Base-by-base conservation (phyloP, 352 stramenopile species). In the Blastocystis hominis region DNA sequence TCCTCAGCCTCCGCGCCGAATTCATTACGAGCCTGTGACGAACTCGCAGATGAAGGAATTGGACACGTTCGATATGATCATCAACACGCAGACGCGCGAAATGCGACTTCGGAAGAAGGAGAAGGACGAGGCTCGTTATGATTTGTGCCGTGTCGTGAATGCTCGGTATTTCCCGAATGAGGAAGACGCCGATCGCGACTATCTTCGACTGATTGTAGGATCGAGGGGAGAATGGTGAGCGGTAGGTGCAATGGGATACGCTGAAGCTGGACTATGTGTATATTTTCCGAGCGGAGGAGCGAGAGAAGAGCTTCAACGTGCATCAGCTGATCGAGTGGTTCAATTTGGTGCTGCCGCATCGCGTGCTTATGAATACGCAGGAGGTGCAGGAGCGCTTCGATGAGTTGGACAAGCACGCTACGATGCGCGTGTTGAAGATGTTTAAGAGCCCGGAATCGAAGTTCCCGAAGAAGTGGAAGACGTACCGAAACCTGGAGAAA, bases 241-340 rank as follows among this genome's bases (percentile, higher is more conserved):
- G 5, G n/a, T 84, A 84, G 72, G 68, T 84, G 24, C 72, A 84
- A 34, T 84, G 72, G 72, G 72, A 84, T 40, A 40, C 34, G 24
- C 44, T 84, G 30, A 84, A 84, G 50, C 55, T 66, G 72, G 72
- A 84, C 56, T 84, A 84, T 64, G 2, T 84, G 24, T 84, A 84
- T 40, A 63, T 84, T n/a, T 84, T 84, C 72, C 72, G 72, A 17
- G 17, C 47, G 2, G 42, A 47, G 20, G 36, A 84, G 17, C 72
- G 68, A 17, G 55, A 63, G 53, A 84, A 69, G 24, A 34, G 72
- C 34, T 68, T 17, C 38, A 84, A 50, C n/a, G 13, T 84, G 7
- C 62, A 68, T 46, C 72, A 84, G 50, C 72, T 84, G 47, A 68
- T 64, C 36, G 72, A 84, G 50, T 84, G 72, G 72, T 64, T 84